A percentile compares a stretch with the other conserved stretches of the same genome.
Evolutionary conservation across 257 asterid genomes (phyloP).

Genomic region (Lycium ferocissimum): DNA sequence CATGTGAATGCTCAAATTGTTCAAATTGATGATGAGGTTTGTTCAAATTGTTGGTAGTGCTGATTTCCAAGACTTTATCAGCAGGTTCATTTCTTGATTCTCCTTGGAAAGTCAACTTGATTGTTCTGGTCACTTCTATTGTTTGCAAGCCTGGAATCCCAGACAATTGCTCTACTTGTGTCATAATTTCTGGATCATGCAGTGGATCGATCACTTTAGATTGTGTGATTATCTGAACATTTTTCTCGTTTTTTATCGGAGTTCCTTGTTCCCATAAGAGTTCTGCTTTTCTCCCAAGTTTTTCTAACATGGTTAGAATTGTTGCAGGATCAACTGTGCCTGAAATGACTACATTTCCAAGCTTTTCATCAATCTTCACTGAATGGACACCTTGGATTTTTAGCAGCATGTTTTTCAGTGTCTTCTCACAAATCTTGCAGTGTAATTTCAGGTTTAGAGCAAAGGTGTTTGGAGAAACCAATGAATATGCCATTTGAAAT

Average conservation of each 20-base stretch:
- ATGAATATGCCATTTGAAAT: slow-evolving; percentile 5
- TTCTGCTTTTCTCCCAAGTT: slow-evolving; percentile 39
- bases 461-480: slow-evolving; percentile 26
- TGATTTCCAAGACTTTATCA: background rate
- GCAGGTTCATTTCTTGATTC: background rate
- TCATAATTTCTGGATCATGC: slow-evolving; percentile 19
- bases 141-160: slow-evolving; percentile 21
- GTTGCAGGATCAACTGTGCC: slow-evolving; percentile 40
- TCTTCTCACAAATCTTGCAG: slow-evolving; percentile 34
- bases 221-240: background rate
- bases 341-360: slow-evolving; percentile 28
- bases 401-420: slow-evolving; percentile 16
- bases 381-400: slow-evolving; percentile 29
- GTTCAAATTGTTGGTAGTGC: background rate
- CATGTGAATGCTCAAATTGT: background rate
- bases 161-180: slow-evolving; percentile 13
- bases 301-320: slow-evolving; percentile 32
- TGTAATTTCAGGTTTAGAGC: slow-evolving; percentile 36
- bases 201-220: background rate
- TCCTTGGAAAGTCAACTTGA: background rate
- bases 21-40: background rate
- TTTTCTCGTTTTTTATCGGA: background rate
- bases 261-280: slow-evolving; percentile 33
- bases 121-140: background rate
- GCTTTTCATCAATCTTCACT: slow-evolving; percentile 26